These are phyloP conservation scores for Eucalyptus grandis DNA, from an alignment of 345 rosid genomes.

Conservation along the genomic window DNA sequence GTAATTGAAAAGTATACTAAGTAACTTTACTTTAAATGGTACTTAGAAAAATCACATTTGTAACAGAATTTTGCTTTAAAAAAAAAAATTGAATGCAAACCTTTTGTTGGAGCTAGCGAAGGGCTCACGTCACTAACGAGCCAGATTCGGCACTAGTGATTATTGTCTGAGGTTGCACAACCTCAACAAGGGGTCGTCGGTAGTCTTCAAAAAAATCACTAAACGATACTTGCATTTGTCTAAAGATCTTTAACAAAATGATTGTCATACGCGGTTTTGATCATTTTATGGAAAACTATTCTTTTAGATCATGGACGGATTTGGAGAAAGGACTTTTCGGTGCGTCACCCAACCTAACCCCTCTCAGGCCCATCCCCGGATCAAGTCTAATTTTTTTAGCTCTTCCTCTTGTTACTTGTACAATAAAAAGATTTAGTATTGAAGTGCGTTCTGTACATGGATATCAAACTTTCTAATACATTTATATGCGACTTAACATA, in stretches of 20 bases:
- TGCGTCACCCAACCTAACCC: neutral
- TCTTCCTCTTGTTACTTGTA: neutral
- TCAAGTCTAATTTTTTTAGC: neutral
- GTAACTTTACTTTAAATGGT: neutral
- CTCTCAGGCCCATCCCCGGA: neutral
- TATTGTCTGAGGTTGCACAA: neutral
- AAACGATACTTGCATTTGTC: neutral
- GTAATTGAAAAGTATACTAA: neutral
- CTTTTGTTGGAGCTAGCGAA: rapidly evolving
- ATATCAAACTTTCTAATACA: neutral
- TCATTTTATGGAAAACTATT: neutral
- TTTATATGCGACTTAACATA: neutral
- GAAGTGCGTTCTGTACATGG: neutral
- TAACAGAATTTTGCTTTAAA: neutral
- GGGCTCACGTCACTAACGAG: rapidly evolving
- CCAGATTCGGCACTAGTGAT: rapidly evolving
- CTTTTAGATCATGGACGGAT: neutral
- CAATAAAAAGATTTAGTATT: neutral
- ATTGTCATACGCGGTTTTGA: neutral
- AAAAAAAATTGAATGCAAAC: neutral
- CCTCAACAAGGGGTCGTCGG: rapidly evolving
- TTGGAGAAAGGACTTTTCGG: neutral
- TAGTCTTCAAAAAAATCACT: neutral
- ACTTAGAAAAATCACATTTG: neutral
- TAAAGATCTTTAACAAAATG: neutral